These are phyloP conservation scores for Penicillium olsonii DNA, from an alignment of 2,329 filamentous ascomycete species.

Conservation along the genomic window DNA sequence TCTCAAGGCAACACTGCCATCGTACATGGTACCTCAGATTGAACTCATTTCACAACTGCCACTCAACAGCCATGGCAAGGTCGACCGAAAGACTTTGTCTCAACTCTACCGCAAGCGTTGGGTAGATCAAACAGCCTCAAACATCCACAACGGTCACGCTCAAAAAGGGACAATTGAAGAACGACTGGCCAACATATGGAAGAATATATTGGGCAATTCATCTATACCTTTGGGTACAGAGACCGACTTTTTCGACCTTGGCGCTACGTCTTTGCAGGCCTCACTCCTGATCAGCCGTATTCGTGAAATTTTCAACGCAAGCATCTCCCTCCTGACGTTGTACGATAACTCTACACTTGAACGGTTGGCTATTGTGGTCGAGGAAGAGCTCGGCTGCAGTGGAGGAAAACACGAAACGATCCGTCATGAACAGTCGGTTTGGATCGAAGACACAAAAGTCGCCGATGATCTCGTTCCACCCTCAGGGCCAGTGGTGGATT, in stretches of 20 bases:
- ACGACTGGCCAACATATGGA: not conserved
- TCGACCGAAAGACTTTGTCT: slow-evolving; percentile 37
- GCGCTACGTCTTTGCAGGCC: slow-evolving; percentile 14
- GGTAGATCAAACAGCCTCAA: not conserved
- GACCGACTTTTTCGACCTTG: not conserved
- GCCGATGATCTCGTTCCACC: slow-evolving; percentile 11
- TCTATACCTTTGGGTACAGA: not conserved
- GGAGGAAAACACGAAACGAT: not conserved
- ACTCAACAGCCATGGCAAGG: slow-evolving; percentile 72
- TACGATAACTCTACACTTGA: slow-evolving; percentile 22
- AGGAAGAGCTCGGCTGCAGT: not conserved
- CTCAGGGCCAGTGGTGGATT: slow-evolving; percentile 40
- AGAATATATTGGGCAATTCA: not conserved
- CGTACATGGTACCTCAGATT: slow-evolving; percentile 67
- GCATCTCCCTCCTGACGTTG: slow-evolving; percentile 19
- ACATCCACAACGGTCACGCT: not conserved
- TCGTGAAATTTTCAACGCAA: slow-evolving; percentile 11
- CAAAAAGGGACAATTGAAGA: not conserved
- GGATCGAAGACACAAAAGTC: slow-evolving; percentile 20
- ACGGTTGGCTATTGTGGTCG: slow-evolving; percentile 10
- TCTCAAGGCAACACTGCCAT: slow-evolving; percentile 57
- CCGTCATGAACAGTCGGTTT: slow-evolving; percentile 16
- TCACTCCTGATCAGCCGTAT: slow-evolving; percentile 21
- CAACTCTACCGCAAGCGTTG: slow-evolving; percentile 10
- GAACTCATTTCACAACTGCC: slow-evolving; percentile 68